A percentile compares a stretch with the other conserved stretches of the same genome.
These are phyloP conservation scores for Tricholoma terreum DNA, from an alignment of 768 basidiomycete species.

Conservation along the genomic window DNA sequence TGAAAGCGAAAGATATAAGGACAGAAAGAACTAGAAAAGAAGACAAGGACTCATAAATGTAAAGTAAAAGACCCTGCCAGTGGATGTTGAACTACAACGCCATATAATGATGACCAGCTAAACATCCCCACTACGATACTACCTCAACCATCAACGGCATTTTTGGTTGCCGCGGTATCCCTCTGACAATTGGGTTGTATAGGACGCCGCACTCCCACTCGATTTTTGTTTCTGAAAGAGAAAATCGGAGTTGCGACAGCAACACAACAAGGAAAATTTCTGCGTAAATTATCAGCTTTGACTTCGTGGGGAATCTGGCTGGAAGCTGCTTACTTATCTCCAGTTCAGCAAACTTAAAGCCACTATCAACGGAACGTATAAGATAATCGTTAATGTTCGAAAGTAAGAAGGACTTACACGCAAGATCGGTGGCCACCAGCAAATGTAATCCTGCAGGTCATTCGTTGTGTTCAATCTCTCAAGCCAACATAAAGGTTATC, in stretches of 20 bases:
- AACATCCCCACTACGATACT: background rate
- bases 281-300: background rate
- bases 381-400: too few species aligned
- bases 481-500: too few species aligned
- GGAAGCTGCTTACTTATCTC: background rate
- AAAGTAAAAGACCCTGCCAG: too few species aligned
- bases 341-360: background rate
- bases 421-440: too few species aligned
- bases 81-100: too few species aligned
- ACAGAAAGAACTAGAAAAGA: too few species aligned
- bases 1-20: too few species aligned
- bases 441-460: too few species aligned
- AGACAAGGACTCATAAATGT: too few species aligned
- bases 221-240: background rate
- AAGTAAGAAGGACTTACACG: too few species aligned
- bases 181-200: background rate
- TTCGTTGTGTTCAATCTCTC: too few species aligned
- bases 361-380: background rate
- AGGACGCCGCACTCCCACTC: background rate
- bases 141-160: too few species aligned
- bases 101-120: background rate
- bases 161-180: background rate
- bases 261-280: background rate
- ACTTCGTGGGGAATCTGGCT: background rate
- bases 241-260: background rate